These are phyloP conservation scores for Nephromyces sp. DNA, from an alignment of 169 alveolate species.

Conservation along the genomic window DNA sequence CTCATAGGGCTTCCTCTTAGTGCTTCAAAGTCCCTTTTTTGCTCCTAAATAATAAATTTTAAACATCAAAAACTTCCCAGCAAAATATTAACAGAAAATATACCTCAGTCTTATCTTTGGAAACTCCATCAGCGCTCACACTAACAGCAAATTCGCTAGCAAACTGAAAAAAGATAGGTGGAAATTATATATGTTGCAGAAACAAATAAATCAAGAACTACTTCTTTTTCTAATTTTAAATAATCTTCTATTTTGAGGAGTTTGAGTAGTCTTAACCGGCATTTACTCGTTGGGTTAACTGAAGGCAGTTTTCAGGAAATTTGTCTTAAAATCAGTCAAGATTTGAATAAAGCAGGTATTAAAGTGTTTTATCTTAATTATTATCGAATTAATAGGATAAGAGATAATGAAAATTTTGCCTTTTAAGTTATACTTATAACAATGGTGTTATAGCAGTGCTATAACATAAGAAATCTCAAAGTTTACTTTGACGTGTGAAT, in stretches of 20 bases:
- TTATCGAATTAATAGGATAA: no score
- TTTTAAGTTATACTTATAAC: not conserved
- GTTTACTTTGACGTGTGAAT: not conserved
- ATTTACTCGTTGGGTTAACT: constrained; percentile 15
- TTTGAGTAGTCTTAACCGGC: constrained; percentile 45
- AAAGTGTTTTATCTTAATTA: no score
- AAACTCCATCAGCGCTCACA: not conserved
- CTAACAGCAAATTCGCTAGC: not conserved
- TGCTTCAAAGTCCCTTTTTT: constrained; percentile 84
- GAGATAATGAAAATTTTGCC: no score
- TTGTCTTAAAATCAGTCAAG: no score
- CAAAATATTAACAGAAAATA: no score
- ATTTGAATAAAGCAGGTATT: no score
- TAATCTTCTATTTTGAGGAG: constrained; percentile 41
- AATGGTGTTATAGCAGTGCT: not conserved
- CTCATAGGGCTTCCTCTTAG: constrained; percentile 94
- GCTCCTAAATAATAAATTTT: no score
- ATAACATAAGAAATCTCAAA: not conserved
- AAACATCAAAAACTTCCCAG: no score
- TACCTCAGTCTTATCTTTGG: not conserved
- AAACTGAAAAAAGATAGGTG: constrained; percentile 1
- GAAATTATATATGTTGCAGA: not conserved
- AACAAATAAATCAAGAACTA: not conserved
- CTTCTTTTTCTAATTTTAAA: constrained; percentile 45
- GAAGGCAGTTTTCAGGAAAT: not conserved